Conservation (phyloP, 495 filamentous ascomycete species). For the Podospora pseudoanserina region DNA sequence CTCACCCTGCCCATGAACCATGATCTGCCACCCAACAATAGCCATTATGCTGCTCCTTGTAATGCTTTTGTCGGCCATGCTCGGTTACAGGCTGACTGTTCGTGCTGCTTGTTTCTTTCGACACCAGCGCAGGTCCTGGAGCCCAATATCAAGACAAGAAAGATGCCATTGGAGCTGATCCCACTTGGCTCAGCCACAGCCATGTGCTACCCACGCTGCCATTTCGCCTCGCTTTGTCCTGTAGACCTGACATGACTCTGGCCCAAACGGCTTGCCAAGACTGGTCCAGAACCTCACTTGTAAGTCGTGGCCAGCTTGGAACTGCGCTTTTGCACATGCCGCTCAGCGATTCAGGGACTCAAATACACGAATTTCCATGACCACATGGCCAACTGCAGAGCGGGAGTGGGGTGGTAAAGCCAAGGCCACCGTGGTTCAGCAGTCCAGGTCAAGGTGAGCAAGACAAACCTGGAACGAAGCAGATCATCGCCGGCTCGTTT, state of each 20-base stretch:
- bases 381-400: slow-evolving; percentile 6
- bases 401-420: background rate
- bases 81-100: background rate
- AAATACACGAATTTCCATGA: background rate
- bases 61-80: background rate
- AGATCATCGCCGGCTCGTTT: slow-evolving; percentile 39
- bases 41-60: background rate
- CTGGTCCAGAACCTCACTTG: slow-evolving; percentile 7
- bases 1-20: slow-evolving; percentile 11
- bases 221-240: slow-evolving; percentile 1
- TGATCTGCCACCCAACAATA: slow-evolving; percentile 4
- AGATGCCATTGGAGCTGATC: slow-evolving; percentile 13
- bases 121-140: background rate
- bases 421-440: background rate
- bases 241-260: slow-evolving; percentile 7
- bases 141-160: background rate
- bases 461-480: slow-evolving; percentile 28
- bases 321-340: background rate
- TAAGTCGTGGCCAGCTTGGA: background rate
- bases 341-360: slow-evolving; percentile 1
- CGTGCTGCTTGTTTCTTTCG: slow-evolving; percentile 5
- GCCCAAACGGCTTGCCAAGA: slow-evolving; percentile 6
- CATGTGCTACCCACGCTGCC: slow-evolving; percentile 19
- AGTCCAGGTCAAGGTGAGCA: background rate
- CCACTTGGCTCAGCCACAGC: slow-evolving; percentile 17